Conservation (phyloP, 2,329 filamentous ascomycete genomes). For the Aurifilum marmelostoma region DNA sequence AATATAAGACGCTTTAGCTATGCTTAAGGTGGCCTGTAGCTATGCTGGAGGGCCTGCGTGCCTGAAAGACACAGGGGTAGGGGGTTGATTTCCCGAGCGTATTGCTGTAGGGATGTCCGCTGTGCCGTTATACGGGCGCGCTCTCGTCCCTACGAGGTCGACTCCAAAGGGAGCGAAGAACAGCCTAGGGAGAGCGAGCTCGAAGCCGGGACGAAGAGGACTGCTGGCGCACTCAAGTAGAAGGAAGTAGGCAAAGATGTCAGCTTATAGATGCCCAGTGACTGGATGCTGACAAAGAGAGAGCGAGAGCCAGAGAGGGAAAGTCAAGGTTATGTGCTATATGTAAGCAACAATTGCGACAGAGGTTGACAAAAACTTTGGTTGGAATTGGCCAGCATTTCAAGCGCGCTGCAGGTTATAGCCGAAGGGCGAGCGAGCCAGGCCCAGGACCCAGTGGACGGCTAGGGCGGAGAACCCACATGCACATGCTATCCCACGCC, state of each 20-base stretch:
- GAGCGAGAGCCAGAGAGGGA: too few species aligned
- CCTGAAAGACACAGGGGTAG: background rate
- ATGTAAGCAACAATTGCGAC: background rate
- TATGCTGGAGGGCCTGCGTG: background rate
- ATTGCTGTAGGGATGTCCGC: background rate
- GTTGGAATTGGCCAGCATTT: constrained; percentile 8
- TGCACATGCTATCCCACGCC: background rate
- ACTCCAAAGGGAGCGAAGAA: background rate
- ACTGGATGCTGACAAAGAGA: background rate
- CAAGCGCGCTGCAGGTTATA: background rate
- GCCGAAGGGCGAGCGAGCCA: constrained; percentile 11
- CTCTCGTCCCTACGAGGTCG: background rate
- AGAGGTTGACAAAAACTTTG: background rate
- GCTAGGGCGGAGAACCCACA: background rate
- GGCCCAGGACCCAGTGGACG: background rate
- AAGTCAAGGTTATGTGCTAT: background rate
- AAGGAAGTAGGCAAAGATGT: background rate
- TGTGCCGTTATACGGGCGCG: background rate
- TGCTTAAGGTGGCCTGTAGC: background rate
- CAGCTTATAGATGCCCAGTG: background rate
- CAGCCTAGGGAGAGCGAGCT: background rate
- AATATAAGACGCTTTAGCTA: constrained; percentile 1
- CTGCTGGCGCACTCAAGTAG: background rate
- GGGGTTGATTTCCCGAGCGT: too few species aligned
- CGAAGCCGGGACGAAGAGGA: background rate